Evolutionary conservation across 2,329 filamentous ascomycete species (phyloP).

Genomic region (Aspergillus sp.): DNA sequence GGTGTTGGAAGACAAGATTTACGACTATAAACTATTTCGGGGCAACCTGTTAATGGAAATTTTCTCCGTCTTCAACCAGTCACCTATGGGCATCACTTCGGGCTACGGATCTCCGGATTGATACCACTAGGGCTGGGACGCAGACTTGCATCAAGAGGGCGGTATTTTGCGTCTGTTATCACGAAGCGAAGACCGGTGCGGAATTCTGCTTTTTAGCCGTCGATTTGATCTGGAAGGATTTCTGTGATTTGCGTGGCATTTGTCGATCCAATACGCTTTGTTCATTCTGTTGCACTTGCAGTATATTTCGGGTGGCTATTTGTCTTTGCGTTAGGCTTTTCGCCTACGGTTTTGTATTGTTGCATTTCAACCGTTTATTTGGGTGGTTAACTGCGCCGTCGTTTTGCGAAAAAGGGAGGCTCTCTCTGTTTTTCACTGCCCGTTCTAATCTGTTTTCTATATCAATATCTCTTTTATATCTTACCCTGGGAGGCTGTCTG

Average conservation of each 20-base stretch:
- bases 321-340: conserved; percentile 21
- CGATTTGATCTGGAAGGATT: neutral
- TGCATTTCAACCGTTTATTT: conserved; percentile 6
- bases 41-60: conserved; percentile 36
- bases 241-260: conserved; percentile 9
- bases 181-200: conserved; percentile 18
- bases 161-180: conserved; percentile 15
- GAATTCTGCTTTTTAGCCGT: conserved; percentile 16
- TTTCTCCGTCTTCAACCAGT: conserved; percentile 16
- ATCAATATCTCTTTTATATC: conserved; percentile 17
- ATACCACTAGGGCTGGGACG: neutral
- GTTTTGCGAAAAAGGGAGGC: conserved; percentile 12
- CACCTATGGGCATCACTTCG: conserved; percentile 7
- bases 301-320: conserved; percentile 22
- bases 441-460: conserved; percentile 1
- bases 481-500: conserved; percentile 41
- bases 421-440: neutral
- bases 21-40: conserved; percentile 28
- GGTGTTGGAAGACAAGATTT: conserved; percentile 17
- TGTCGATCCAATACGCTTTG: conserved; percentile 9
- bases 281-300: conserved; percentile 14
- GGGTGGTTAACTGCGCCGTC: conserved; percentile 12
- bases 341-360: neutral
- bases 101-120: conserved; percentile 4
- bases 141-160: conserved; percentile 11